Conservation (phyloP, 2,329 filamentous ascomycete genomes). For the Alternaria arborescens region DNA sequence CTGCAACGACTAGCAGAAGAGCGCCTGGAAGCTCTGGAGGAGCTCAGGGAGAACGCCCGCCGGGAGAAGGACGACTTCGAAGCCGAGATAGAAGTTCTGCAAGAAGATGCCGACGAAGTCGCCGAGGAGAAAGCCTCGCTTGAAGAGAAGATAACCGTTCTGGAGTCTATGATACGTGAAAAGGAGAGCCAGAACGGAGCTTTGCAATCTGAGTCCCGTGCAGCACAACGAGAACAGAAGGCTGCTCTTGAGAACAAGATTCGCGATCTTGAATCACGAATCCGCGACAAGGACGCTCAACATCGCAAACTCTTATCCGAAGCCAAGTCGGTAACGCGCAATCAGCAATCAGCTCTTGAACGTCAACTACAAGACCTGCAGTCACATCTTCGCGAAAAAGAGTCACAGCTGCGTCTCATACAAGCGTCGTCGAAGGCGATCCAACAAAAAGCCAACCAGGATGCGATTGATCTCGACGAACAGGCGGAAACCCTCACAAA, state of each 20-base stretch:
- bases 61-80: constrained; percentile 61
- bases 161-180: constrained; percentile 49
- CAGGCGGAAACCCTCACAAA: constrained; percentile 71
- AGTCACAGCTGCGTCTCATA: constrained; percentile 35
- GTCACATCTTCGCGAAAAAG: constrained; percentile 37
- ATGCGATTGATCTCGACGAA: constrained; percentile 46
- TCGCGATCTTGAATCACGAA: constrained; percentile 33
- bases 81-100: constrained; percentile 62
- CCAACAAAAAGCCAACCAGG: constrained; percentile 41
- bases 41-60: constrained; percentile 59
- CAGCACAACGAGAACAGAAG: constrained; percentile 65
- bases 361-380: constrained; percentile 60
- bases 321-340: constrained; percentile 49
- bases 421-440: constrained; percentile 42
- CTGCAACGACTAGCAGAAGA: constrained; percentile 48
- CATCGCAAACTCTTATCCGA: constrained; percentile 40
- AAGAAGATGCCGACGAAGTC: constrained; percentile 54
- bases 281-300: constrained; percentile 43
- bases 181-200: constrained; percentile 41
- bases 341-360: constrained; percentile 48
- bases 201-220: constrained; percentile 52
- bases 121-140: constrained; percentile 63
- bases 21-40: constrained; percentile 57
- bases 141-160: constrained; percentile 63
- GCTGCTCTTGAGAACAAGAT: constrained; percentile 61